Evolutionary conservation across 768 basidiomycete species (phyloP).

Genomic region (Mycena venus): DNA sequence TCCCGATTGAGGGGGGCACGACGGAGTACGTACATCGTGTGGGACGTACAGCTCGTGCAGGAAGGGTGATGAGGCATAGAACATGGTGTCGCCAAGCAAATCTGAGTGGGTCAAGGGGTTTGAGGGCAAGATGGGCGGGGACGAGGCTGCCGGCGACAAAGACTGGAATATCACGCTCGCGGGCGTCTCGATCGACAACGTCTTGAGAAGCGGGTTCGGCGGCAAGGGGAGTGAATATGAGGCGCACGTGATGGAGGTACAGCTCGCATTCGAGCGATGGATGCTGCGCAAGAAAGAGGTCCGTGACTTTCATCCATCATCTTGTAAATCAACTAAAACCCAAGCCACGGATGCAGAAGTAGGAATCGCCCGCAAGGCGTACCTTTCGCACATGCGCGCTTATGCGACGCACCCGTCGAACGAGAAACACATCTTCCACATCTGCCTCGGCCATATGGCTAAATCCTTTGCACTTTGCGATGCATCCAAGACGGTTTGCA

Average conservation of each 20-base stretch:
- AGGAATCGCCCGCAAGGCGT: slow-evolving; percentile 85
- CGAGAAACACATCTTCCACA: slow-evolving; percentile 97
- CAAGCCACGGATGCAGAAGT: slow-evolving; percentile 68
- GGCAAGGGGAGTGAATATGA: slow-evolving; percentile 87
- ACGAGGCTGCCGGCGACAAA: slow-evolving; percentile 45
- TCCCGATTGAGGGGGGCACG: slow-evolving; percentile 96
- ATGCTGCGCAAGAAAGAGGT: slow-evolving; percentile 82
- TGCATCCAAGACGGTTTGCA: slow-evolving; percentile 72
- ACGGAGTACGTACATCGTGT: slow-evolving; percentile 98
- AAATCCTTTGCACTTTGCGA: slow-evolving; percentile 94
- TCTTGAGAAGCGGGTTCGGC: slow-evolving; percentile 88
- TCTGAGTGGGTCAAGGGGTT: slow-evolving; percentile 93
- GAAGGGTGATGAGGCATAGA: slow-evolving; percentile 96
- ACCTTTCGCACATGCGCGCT: slow-evolving; percentile 92
- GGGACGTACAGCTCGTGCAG: slow-evolving; percentile 96
- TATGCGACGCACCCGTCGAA: slow-evolving; percentile 97
- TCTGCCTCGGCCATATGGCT: slow-evolving; percentile 93
- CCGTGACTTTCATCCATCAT: slow-evolving; percentile 39
- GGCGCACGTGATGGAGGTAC: slow-evolving; percentile 93
- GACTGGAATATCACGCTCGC: slow-evolving; percentile 65
- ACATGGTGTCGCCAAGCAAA: slow-evolving; percentile 90
- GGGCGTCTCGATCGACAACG: slow-evolving; percentile 73
- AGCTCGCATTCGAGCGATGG: slow-evolving; percentile 96
- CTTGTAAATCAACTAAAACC: slow-evolving; percentile 7
- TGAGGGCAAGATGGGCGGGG: slow-evolving; percentile 81